A percentile compares a stretch with the other conserved stretches of the same genome.
Conservation (phyloP, 208 protist species). For the Trypanosomatidae sp. region DNA sequence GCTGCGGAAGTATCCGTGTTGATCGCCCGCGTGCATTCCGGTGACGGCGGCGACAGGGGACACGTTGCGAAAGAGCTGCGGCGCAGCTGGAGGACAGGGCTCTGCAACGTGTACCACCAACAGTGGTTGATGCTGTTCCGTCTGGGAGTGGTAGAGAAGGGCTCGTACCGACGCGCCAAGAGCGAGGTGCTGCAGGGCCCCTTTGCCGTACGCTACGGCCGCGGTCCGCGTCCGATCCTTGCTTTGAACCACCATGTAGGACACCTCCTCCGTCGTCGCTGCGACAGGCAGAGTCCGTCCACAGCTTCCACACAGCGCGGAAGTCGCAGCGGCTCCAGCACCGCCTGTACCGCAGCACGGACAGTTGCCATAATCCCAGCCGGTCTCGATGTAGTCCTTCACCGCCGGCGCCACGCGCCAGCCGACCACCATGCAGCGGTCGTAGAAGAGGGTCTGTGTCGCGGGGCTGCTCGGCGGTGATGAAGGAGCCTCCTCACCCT, state of each 20-base stretch:
- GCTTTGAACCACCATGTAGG: slow-evolving; percentile 36
- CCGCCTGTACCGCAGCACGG: too few species aligned
- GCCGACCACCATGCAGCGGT: slow-evolving; percentile 45
- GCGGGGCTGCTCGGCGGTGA: too few species aligned
- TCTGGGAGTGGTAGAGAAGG: slow-evolving; percentile 41
- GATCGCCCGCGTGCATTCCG: too few species aligned
- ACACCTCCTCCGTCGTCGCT: too few species aligned
- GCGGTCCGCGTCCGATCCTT: slow-evolving; percentile 24
- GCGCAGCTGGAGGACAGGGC: too few species aligned
- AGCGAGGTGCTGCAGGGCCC: slow-evolving; percentile 23
- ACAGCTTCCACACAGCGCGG: too few species aligned
- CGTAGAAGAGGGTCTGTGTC: slow-evolving; percentile 11
- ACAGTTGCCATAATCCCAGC: slow-evolving; percentile 28
- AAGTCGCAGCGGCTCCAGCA: too few species aligned
- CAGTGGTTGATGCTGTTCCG: slow-evolving; percentile 35
- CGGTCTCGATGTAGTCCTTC: slow-evolving; percentile 49
- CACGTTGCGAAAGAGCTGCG: too few species aligned
- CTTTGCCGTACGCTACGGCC: slow-evolving; percentile 56
- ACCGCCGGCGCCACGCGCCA: slow-evolving; percentile 36
- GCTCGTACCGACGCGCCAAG: slow-evolving; percentile 32
- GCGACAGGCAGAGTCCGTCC: too few species aligned
- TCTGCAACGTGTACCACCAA: slow-evolving; percentile 57
- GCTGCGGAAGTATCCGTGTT: too few species aligned
- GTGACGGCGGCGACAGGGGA: too few species aligned
- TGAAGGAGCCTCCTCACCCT: too few species aligned